phyloP scores from a whole-genome alignment of 306 rosid species.

The Inga leiocalycina region DNA sequence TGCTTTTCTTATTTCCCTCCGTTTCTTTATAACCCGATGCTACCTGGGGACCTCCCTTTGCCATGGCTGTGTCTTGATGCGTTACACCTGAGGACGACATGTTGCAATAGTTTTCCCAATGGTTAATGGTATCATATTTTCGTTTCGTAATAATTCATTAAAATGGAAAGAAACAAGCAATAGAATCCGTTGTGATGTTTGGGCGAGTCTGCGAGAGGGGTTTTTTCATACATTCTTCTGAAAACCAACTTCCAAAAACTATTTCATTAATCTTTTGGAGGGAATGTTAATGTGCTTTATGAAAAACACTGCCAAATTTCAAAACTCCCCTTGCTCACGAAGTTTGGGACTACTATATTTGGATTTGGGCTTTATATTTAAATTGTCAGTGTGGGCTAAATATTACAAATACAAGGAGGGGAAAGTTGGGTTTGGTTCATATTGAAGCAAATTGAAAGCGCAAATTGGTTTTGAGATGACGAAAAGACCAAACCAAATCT shows the following conservation, averaged over 20 bases:
- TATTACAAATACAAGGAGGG: background rate
- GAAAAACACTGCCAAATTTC: background rate
- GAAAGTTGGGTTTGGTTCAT: background rate
- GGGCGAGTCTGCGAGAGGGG: too few species aligned
- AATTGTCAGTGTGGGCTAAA: background rate
- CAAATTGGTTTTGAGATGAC: background rate
- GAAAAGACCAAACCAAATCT: background rate
- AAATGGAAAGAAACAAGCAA: background rate
- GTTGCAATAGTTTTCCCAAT: background rate
- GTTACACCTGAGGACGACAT: background rate
- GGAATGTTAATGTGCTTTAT: background rate
- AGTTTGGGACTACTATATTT: background rate
- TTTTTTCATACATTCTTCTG: background rate
- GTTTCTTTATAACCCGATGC: background rate
- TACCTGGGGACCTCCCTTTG: background rate
- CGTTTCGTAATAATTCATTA: background rate
- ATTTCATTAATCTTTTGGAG: background rate
- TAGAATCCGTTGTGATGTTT: background rate
- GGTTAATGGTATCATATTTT: background rate
- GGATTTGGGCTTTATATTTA: background rate
- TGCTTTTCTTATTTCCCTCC: background rate
- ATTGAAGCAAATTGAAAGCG: background rate
- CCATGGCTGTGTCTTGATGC: background rate
- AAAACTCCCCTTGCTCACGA: background rate
- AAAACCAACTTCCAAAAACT: background rate